Percentiles rank a stretch among this genome's conserved stretches.
phyloP scores from a whole-genome alignment of 768 basidiomycete species.

The Pisolithus microcarpus region DNA sequence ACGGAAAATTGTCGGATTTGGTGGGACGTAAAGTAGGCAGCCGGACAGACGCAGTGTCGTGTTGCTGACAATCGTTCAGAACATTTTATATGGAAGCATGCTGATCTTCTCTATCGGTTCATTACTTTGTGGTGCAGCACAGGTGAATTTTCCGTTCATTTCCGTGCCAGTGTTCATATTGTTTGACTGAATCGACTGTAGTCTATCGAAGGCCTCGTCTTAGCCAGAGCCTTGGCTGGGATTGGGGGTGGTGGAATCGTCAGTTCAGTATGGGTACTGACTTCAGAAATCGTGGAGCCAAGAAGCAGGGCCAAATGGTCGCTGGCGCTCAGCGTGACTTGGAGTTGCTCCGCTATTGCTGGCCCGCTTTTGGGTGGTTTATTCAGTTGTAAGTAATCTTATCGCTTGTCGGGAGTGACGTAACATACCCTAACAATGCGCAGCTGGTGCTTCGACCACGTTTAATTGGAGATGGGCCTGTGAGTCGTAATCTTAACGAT shows the following conservation, averaged over 20 bases:
- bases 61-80: constrained; percentile 32
- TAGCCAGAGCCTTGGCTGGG: constrained; percentile 60
- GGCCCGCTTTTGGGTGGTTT: constrained; percentile 78
- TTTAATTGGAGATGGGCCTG: constrained; percentile 83
- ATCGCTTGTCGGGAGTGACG: constrained; percentile 8
- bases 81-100: constrained; percentile 66
- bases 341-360: constrained; percentile 80
- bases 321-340: constrained; percentile 76
- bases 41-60: constrained; percentile 4
- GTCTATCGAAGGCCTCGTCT: constrained; percentile 55
- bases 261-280: constrained; percentile 79
- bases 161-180: constrained; percentile 6
- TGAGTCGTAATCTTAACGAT: constrained; percentile 34
- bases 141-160: constrained; percentile 36
- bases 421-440: constrained; percentile 16
- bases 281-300: constrained; percentile 74
- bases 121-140: constrained; percentile 68
- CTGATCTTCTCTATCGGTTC: constrained; percentile 70
- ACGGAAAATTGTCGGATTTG: constrained; percentile 73
- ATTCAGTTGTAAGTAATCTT: constrained; percentile 57
- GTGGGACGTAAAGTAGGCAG: constrained; percentile 64
- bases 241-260: constrained; percentile 87
- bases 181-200: constrained; percentile 16
- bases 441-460: constrained; percentile 21
- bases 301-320: constrained; percentile 74